A percentile compares a stretch with the other conserved stretches of the same genome.
Evolutionary conservation across 768 basidiomycete species (phyloP).

Genomic region (Auricularia sp.): DNA sequence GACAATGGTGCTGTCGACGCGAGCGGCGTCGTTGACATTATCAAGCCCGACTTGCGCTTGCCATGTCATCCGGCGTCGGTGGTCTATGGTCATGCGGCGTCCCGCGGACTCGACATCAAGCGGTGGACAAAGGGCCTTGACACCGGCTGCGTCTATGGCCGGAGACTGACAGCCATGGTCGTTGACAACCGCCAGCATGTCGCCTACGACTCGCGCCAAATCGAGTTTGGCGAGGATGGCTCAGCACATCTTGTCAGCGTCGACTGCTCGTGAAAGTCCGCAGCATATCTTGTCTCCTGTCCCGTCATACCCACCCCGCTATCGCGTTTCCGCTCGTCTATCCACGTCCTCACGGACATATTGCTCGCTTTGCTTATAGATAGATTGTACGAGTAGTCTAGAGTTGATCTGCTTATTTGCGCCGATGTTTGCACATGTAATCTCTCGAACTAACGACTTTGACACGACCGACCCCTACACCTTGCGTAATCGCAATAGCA

Average conservation of each 20-base stretch:
- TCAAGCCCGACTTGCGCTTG: constrained; percentile 14
- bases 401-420: too few species aligned
- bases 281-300: background rate
- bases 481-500: too few species aligned
- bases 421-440: too few species aligned
- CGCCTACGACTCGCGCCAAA: constrained; percentile 13
- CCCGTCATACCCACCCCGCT: background rate
- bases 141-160: constrained; percentile 73
- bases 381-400: too few species aligned
- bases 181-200: constrained; percentile 8
- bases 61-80: constrained; percentile 66
- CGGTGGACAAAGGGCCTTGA: constrained; percentile 82
- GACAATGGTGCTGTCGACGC: constrained; percentile 14
- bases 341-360: too few species aligned
- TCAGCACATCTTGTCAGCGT: constrained; percentile 43
- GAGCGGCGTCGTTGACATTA: background rate
- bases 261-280: constrained; percentile 24
- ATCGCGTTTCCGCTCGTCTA: too few species aligned
- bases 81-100: constrained; percentile 82
- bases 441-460: too few species aligned
- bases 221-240: constrained; percentile 50
- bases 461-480: too few species aligned
- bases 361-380: too few species aligned
- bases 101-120: constrained; percentile 68
- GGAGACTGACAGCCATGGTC: constrained; percentile 57